A percentile compares a stretch with the other conserved stretches of the same genome.
These are phyloP conservation scores for Phytopythium boreale DNA, from an alignment of 352 stramenopile species.

Conservation along the genomic window DNA sequence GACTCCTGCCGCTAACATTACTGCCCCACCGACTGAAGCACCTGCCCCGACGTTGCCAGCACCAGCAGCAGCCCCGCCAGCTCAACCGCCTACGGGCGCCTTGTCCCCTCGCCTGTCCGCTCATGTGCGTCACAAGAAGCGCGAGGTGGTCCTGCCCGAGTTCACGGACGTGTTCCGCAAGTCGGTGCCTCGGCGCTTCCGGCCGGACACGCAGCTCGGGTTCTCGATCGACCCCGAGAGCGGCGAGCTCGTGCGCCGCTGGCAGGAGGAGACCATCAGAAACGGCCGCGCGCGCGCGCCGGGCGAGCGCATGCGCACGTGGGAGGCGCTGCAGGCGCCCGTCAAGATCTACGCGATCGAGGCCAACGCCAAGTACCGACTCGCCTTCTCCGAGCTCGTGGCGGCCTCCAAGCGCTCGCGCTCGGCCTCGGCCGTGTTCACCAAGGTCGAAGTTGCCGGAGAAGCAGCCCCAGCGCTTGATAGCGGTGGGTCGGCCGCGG, in stretches of 20 bases:
- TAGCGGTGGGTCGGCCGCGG: not conserved
- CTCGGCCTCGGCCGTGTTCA: conserved; percentile 54
- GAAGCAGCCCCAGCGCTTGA: not conserved
- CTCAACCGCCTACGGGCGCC: not conserved
- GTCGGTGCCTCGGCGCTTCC: conserved; percentile 32
- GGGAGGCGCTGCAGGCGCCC: conserved; percentile 63
- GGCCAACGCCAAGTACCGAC: conserved; percentile 58
- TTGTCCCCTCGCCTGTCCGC: not conserved
- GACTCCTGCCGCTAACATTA: not conserved
- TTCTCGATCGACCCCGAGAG: conserved; percentile 47
- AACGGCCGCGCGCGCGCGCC: conserved; percentile 35
- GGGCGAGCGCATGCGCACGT: conserved; percentile 63
- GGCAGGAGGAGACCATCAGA: conserved; percentile 45
- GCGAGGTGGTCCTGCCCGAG: conserved; percentile 46
- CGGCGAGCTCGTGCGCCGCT: conserved; percentile 60
- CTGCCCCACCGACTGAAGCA: not conserved
- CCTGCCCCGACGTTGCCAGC: not conserved
- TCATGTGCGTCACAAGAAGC: not conserved
- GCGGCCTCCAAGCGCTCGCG: conserved; percentile 33
- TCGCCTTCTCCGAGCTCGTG: conserved; percentile 47
- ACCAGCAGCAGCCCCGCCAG: not conserved
- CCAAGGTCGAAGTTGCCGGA: conserved; percentile 24
- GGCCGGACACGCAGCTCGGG: conserved; percentile 48
- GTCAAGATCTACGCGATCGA: conserved; percentile 77
- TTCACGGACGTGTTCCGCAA: conserved; percentile 75